Evolutionary conservation across 352 stramenopile species (phyloP), one percentile per base, ranked within the genome.

Genomic region (Pythium periplocum): DNA sequence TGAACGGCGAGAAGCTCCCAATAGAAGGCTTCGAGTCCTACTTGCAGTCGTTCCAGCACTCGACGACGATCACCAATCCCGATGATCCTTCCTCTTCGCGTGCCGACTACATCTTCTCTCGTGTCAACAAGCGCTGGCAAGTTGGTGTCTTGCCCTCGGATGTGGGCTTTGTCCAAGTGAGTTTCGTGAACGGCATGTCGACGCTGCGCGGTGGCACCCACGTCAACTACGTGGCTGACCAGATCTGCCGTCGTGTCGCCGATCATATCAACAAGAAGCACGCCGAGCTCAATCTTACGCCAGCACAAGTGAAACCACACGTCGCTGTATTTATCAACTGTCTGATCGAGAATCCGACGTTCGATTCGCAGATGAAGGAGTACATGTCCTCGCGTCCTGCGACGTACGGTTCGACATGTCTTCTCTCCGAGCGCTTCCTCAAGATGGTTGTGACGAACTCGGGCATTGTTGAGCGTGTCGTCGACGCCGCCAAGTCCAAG

Each of bases 291-390:
- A 90, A 90, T 8, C 71, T 99, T 11, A 99, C 92, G 30, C 74
- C 89, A 0, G 75, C 82, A 6, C 87, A 98, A 48, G 96, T 99
- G 69, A 99, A 99, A 71, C 97, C 98, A 48, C 96, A 99, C 68
- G 66, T 99, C 34, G 86, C 78, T 6, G 78, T 99, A 11, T 99
- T 98, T 73, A 96, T 99, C 43, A 99, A 99, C 69, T 97, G 88
- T 56, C 78, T 99, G 47, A 97, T 99, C 26, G 92, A 98, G 53
- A 99, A 99, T 69, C 97, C 97, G 12, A 97, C 95, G 2, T 99
- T 99, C 65, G 97, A 99, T 64, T 98, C 93, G 51, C 98, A 99
- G 62, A 99, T 98, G 59, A 99, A 99, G 68, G 98, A 99, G 67
- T 96, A 90, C 55, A 90, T 99, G 48, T 98, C 96, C 2, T 98